Conservation (phyloP, 805 yeast genomes). For the Kurtzmaniella fragi region DNA sequence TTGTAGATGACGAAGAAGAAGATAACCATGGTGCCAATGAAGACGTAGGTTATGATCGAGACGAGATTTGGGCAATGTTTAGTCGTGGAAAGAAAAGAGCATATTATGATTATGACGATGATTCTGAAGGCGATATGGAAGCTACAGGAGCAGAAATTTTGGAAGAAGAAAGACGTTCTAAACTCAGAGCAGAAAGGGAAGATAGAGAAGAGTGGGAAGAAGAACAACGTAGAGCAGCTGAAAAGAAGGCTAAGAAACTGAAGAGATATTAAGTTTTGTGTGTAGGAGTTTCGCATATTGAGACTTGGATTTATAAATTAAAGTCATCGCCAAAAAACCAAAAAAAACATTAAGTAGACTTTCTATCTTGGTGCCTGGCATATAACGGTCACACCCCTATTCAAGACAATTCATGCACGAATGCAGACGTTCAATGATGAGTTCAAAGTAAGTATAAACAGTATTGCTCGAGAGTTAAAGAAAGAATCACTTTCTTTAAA, state of each 20-base stretch:
- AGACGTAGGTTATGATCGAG: conserved; percentile 50
- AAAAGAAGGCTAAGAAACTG: conserved; percentile 15
- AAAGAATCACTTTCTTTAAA: conserved; percentile 47
- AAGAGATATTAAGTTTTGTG: conserved; percentile 1
- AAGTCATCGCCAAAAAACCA: neutral
- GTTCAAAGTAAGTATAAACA: conserved; percentile 7
- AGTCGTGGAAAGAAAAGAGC: conserved; percentile 56
- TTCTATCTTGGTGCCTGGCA: neutral
- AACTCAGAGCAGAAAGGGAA: conserved; percentile 65
- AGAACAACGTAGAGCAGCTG: conserved; percentile 41
- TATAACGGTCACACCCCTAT: neutral
- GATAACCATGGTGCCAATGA: conserved; percentile 15
- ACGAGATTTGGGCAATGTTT: conserved; percentile 87
- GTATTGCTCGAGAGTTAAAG: conserved; percentile 40
- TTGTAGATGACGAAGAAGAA: conserved; percentile 53
- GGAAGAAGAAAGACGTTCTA: conserved; percentile 73
- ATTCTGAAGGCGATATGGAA: conserved; percentile 74
- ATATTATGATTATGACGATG: conserved; percentile 42
- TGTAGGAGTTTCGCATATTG: too few relatives aligned
- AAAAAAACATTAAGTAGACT: neutral
- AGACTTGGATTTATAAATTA: neutral
- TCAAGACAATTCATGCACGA: neutral
- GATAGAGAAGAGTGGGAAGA: conserved; percentile 67
- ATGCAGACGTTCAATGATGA: neutral
- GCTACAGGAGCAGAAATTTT: conserved; percentile 88